Percentiles rank a stretch among this genome's conserved stretches.
phyloP scores from a whole-genome alignment of 768 basidiomycete species.

The Boletus rubropictus region DNA sequence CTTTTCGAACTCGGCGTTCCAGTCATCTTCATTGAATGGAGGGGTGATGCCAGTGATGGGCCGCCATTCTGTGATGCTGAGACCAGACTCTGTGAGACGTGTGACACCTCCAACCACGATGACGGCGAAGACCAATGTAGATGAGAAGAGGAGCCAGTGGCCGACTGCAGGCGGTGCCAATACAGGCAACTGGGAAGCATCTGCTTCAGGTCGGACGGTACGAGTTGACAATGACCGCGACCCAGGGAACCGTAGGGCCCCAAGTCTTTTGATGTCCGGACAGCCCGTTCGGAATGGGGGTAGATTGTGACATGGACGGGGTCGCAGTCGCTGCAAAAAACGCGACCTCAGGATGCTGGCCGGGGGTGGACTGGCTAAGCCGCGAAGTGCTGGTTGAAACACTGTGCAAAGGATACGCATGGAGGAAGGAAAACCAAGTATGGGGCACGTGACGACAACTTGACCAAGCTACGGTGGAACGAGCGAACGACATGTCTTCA shows the following conservation, averaged over 20 bases:
- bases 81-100: slow-evolving; percentile 91
- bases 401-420: slow-evolving; percentile 23
- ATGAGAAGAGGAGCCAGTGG: slow-evolving; percentile 80
- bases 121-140: slow-evolving; percentile 83
- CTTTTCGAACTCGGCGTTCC: slow-evolving; percentile 88
- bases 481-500: slow-evolving; percentile 11
- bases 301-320: slow-evolving; percentile 2
- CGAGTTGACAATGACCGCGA: slow-evolving; percentile 39
- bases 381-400: slow-evolving; percentile 13
- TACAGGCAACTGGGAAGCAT: slow-evolving; percentile 40
- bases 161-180: slow-evolving; percentile 68
- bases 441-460: slow-evolving; percentile 15
- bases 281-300: slow-evolving; percentile 3
- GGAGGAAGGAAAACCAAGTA: not conserved
- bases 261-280: not conserved
- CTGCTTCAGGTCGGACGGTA: slow-evolving; percentile 11
- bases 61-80: slow-evolving; percentile 98
- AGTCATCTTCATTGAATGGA: slow-evolving; percentile 68
- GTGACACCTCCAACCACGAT: slow-evolving; percentile 96
- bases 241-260: slow-evolving; percentile 19
- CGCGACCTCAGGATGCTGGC: slow-evolving; percentile 7
- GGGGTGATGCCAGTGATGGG: slow-evolving; percentile 88
- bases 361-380: not conserved
- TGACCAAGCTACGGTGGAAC: too few species aligned
- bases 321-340: not conserved